Conservation (phyloP, 2,329 filamentous ascomycete genomes). For the Venturia aucupariae region DNA sequence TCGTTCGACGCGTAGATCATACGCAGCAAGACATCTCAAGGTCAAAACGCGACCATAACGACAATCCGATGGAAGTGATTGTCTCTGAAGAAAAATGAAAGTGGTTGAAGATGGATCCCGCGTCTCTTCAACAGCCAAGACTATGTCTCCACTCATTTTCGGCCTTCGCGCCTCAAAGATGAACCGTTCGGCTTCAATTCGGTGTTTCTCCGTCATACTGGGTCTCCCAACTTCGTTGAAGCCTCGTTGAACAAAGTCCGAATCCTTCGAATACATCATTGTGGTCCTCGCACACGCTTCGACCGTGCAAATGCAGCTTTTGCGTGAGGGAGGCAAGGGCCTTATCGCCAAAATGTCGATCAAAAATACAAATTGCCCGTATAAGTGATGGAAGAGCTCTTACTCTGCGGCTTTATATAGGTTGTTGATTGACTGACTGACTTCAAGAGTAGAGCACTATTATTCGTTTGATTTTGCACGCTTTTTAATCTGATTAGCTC, state of each 20-base stretch:
- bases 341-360: neutral
- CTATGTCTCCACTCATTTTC: neutral
- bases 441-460: neutral
- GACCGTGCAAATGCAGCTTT: neutral
- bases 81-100: too few relatives aligned
- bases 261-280: neutral
- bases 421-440: neutral
- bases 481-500: neutral
- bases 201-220: conserved; percentile 3
- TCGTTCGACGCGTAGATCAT: too few relatives aligned
- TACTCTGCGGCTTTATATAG: neutral
- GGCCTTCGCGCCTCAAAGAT: neutral
- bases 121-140: too few relatives aligned
- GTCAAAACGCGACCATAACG: too few relatives aligned
- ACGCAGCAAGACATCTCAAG: too few relatives aligned
- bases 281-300: neutral
- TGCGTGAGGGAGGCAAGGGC: neutral
- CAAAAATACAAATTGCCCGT: neutral
- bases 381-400: neutral
- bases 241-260: neutral
- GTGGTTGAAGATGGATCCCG: too few relatives aligned
- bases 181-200: neutral
- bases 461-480: neutral
- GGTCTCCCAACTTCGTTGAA: neutral
- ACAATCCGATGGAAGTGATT: too few relatives aligned